A percentile compares a stretch with the other conserved stretches of the same genome.
Conservation (phyloP, 163 green algal genomes). For the Picocystis sp. region DNA sequence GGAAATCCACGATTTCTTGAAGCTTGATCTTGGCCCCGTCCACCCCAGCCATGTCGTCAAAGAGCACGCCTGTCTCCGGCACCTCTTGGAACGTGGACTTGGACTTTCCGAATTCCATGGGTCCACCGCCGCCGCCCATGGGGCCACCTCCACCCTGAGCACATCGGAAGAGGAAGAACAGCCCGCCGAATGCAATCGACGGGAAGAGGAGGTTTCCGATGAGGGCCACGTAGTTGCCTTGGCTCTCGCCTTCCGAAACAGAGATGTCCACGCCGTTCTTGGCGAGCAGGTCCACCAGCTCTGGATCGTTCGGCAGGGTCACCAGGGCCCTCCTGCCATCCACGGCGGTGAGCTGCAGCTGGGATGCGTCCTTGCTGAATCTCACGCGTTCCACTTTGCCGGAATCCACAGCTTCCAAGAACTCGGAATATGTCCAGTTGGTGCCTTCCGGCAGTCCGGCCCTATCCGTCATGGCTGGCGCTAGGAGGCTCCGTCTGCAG, state of each 20-base stretch:
- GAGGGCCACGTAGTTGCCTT: constrained; percentile 81
- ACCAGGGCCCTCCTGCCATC: constrained; percentile 61
- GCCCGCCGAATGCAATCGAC: constrained; percentile 85
- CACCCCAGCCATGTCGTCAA: constrained; percentile 73
- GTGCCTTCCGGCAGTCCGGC: constrained; percentile 72
- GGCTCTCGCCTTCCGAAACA: constrained; percentile 84
- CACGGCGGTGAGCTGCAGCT: constrained; percentile 65
- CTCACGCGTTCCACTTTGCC: constrained; percentile 96
- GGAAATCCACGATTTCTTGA: constrained; percentile 75
- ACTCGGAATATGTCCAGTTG: constrained; percentile 96
- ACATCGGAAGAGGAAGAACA: constrained; percentile 95
- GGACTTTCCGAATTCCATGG: constrained; percentile 93
- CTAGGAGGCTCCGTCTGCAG: no score
- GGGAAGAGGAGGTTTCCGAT: constrained; percentile 98
- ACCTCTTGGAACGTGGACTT: constrained; percentile 99
- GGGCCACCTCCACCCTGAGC: constrained; percentile 26
- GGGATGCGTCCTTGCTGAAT: constrained; percentile 83
- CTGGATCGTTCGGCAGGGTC: constrained; percentile 90
- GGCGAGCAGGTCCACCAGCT: constrained; percentile 93
- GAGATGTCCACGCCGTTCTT: constrained; percentile 95
- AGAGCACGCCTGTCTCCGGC: constrained; percentile 81
- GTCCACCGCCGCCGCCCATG: constrained; percentile 54
- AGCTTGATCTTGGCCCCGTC: constrained; percentile 84
- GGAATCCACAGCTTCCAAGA: constrained; percentile 79
- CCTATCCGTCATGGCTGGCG: constrained; percentile 4